phyloP scores from a whole-genome alignment of 2,329 filamentous ascomycete species.

The Pseudophaeomoniella oleicola region DNA sequence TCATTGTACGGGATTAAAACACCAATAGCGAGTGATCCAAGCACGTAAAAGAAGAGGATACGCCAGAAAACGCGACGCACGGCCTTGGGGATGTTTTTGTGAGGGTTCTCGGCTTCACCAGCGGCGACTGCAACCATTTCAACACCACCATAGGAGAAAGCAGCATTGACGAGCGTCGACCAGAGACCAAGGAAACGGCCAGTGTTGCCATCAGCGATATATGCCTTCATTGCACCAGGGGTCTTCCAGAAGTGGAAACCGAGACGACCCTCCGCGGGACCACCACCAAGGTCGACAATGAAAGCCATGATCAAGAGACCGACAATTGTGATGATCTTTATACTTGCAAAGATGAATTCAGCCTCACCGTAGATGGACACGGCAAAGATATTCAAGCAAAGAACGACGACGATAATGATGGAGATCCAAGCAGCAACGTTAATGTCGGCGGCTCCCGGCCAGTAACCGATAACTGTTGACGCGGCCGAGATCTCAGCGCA shows the following conservation, averaged over 20 bases:
- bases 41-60: constrained; percentile 40
- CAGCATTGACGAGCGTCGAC: constrained; percentile 28
- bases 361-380: constrained; percentile 5
- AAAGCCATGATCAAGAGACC: constrained; percentile 36
- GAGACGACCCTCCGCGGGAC: constrained; percentile 25
- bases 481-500: constrained; percentile 49
- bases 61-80: constrained; percentile 40
- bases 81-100: constrained; percentile 39
- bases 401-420: constrained; percentile 9
- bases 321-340: constrained; percentile 36
- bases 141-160: constrained; percentile 21
- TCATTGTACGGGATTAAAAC: constrained; percentile 47
- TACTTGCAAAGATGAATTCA: constrained; percentile 31
- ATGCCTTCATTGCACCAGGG: constrained; percentile 43
- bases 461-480: constrained; percentile 48
- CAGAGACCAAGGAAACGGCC: constrained; percentile 7
- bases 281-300: constrained; percentile 34
- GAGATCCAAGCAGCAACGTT: constrained; percentile 16
- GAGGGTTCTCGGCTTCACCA: constrained; percentile 39
- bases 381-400: constrained; percentile 2
- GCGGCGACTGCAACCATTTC: constrained; percentile 42
- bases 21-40: constrained; percentile 42
- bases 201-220: constrained; percentile 3
- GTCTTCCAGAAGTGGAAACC: constrained; percentile 30
- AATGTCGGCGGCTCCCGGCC: constrained; percentile 28